phyloP scores from a whole-genome alignment of 1,284 basidiomycete genomes.

The Phlebopus sp. region DNA sequence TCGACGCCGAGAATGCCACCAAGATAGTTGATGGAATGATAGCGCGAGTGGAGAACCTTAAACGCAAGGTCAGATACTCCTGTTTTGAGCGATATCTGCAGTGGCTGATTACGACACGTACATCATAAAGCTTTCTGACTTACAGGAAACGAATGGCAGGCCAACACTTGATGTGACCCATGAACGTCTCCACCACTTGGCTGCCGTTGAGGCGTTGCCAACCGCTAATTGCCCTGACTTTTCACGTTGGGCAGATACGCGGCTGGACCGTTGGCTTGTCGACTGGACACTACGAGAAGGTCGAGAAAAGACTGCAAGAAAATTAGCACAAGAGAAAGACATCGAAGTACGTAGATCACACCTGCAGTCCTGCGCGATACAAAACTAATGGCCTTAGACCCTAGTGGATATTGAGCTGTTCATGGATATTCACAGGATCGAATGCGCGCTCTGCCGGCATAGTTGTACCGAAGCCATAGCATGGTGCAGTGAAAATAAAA shows the following conservation, averaged over 20 bases:
- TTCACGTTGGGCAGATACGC: slow-evolving; percentile 71
- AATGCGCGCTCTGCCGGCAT: slow-evolving; percentile 71
- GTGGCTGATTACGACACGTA: slow-evolving; percentile 14
- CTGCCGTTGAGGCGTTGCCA: slow-evolving; percentile 55
- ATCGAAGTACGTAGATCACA: slow-evolving; percentile 57
- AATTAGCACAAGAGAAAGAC: slow-evolving; percentile 64
- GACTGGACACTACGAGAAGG: slow-evolving; percentile 87
- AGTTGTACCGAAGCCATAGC: slow-evolving; percentile 85
- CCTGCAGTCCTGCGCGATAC: slow-evolving; percentile 20
- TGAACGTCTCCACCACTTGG: slow-evolving; percentile 70
- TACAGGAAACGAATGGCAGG: slow-evolving; percentile 62
- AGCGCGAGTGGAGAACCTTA: slow-evolving; percentile 68
- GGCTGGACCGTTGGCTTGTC: slow-evolving; percentile 87
- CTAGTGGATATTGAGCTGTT: slow-evolving; percentile 92
- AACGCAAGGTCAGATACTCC: slow-evolving; percentile 65
- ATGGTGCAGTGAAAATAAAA: slow-evolving; percentile 98
- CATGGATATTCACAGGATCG: slow-evolving; percentile 82
- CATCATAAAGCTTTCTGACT: slow-evolving; percentile 57
- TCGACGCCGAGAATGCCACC: slow-evolving; percentile 50
- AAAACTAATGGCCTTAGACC: slow-evolving; percentile 44
- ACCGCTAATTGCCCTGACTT: slow-evolving; percentile 56
- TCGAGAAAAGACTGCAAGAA: slow-evolving; percentile 65
- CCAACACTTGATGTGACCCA: slow-evolving; percentile 71
- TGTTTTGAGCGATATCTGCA: slow-evolving; percentile 12
- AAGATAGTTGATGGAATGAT: slow-evolving; percentile 75